Conservation (phyloP, 257 asterid genomes). For the Primulina eburnea region DNA sequence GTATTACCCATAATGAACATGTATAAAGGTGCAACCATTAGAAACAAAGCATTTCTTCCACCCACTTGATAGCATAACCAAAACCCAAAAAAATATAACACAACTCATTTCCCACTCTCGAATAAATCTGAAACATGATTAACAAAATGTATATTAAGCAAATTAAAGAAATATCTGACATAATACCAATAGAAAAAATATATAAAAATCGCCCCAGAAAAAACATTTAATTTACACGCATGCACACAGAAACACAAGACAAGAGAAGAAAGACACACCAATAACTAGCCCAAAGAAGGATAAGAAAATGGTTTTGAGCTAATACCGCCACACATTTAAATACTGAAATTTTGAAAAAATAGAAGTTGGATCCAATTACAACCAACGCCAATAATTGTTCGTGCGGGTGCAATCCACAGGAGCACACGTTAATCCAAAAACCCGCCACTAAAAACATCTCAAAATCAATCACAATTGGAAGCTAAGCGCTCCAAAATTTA, state of each 20-base stretch:
- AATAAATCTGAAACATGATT: constrained; percentile 9
- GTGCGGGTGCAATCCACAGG: constrained; percentile 1
- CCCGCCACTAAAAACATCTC: constrained; percentile 26
- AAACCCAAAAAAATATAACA: constrained; percentile 5
- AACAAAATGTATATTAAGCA: neutral
- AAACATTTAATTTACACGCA: neutral
- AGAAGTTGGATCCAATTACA: constrained; percentile 9
- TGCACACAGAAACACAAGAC: neutral
- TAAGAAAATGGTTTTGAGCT: neutral
- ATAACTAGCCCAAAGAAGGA: constrained; percentile 11
- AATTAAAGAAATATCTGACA: neutral
- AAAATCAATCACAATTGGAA: constrained; percentile 22
- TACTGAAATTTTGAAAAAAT: constrained; percentile 11
- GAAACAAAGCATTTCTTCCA: constrained; percentile 6
- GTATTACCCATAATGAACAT: constrained; percentile 19
- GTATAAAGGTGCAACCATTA: constrained; percentile 19
- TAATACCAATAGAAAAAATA: constrained; percentile 3
- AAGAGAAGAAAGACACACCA: neutral
- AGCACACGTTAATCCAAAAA: constrained; percentile 19
- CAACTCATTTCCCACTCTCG: constrained; percentile 21
- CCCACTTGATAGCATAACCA: constrained; percentile 5
- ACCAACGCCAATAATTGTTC: constrained; percentile 16
- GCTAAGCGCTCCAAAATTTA: constrained; percentile 6
- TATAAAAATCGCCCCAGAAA: neutral
- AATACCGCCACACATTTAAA: neutral